Evolutionary conservation across 2,329 filamentous ascomycete species (phyloP), one percentile per base, ranked within the genome.

Genomic region (Neophaeococcomyces aloes): DNA sequence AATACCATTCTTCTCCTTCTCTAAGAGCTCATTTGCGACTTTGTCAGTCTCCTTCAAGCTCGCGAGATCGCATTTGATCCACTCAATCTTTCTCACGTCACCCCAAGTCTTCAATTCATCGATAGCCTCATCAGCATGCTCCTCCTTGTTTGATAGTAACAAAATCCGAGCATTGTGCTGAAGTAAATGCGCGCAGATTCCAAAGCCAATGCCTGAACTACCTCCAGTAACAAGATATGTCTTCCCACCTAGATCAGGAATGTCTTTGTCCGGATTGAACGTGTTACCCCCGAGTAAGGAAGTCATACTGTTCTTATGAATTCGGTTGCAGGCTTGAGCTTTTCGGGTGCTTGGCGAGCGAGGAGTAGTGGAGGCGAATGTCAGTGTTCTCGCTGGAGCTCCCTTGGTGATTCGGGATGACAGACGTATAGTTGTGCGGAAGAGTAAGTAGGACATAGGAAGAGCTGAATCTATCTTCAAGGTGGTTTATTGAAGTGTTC

Each of bases 121-220:
- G 33, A 66, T 53, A 1, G 69, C 68, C 42, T 69, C 64, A 14
- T 61, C 52, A n/a, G 66, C 61, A 53, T 72, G 68, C 17, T 71
- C 58, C 50, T 69, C 65, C 35, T 72, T 71, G 46, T 67, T 68
- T 14, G 67, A 67, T 3, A 74, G 60, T 2, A 74, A 59, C 47
- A 70, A 69, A 34, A 74, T 63, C 45, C 65, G 69, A 1, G 65
- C 59, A 33, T 67, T 67, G 53, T 72, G 68, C 51, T 73, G 66
- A 2, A 74, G 64, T n/a, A 74, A 57, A 48, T 75, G 70, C 6
- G 70, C 68, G 23, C 65, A 62, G 36, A 74, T 73, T 15, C 69
- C 70, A 46, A 65, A 73, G 13, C 70, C 70, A 27, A 71, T 71
- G 14, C 68, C 69, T 11, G 67, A 64, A 17, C 62, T 66, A 14